Percentiles rank a stretch among this genome's conserved stretches.
Conservation (phyloP, 2,329 filamentous ascomycete species). For the Coleophoma crateriformis region DNA sequence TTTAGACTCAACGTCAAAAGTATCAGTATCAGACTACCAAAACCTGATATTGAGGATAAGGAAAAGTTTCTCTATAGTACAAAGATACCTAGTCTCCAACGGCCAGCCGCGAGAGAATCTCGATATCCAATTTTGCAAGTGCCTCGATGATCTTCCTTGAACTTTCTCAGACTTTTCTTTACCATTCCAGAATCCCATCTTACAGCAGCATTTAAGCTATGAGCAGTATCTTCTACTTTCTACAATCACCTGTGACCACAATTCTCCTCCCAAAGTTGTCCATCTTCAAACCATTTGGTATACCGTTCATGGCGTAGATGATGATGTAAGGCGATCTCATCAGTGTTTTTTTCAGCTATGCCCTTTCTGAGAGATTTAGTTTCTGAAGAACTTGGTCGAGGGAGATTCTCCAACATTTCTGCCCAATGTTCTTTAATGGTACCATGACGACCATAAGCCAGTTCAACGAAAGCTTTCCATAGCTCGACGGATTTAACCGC, state of each 20-base stretch:
- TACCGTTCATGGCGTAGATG: not conserved
- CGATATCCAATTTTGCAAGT: not conserved
- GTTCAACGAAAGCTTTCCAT: constrained; percentile 1
- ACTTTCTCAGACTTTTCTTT: too few relatives aligned
- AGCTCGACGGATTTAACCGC: constrained; percentile 1
- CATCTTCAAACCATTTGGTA: constrained; percentile 3
- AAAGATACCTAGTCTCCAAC: not conserved
- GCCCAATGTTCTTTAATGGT: not conserved
- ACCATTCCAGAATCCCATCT: too few relatives aligned
- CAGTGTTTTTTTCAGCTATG: not conserved
- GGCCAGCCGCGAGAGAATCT: not conserved
- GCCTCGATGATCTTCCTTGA: too few relatives aligned
- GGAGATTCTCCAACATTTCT: not conserved
- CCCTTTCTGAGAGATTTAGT: not conserved
- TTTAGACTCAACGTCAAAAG: not conserved
- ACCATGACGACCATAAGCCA: not conserved
- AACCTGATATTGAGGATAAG: not conserved
- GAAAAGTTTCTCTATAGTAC: not conserved
- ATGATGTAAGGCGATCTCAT: not conserved
- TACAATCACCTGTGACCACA: too few relatives aligned
- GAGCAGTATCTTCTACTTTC: too few relatives aligned
- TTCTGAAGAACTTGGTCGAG: not conserved
- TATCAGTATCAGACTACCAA: not conserved
- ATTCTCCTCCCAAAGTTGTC: not conserved
- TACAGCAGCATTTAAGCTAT: too few relatives aligned